Base-by-base conservation (phyloP, 2,329 filamentous ascomycete species). In the Byssochlamys sp. region DNA sequence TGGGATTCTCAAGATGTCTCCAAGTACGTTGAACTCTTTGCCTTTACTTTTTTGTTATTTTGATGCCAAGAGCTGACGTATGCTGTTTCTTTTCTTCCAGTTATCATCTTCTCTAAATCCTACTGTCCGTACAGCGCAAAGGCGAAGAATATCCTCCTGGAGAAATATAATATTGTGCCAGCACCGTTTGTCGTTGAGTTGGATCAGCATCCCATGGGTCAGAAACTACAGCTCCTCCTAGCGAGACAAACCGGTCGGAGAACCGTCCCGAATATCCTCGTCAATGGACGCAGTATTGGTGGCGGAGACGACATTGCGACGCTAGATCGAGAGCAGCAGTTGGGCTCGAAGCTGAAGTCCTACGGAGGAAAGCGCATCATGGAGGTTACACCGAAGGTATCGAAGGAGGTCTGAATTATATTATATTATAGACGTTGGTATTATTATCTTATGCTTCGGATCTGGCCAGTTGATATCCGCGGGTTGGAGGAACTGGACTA, bases 61-160 rank as follows among this genome's bases (percentile, higher is more conserved):
- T 53, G 2, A 19, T 24, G 14, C 60, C 11, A 57, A 31, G 50
- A 27, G 29, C 51, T 57, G 31, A 58, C 27, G 48, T 56, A 55
- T 64, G 55, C 19, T 52, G 52, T 24, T 19, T 48, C 27, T 57
- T 5, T 24, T 31, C 7, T 31, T 2, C 14, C 63, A 94, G 90
- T 97, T 59, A 89, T 96, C 71, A 90, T 99, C 66, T 97, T 97
- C 77, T 96, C 91, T 62, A 97, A 99, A 75, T 84, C 88, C 1
- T 96, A 92, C 76, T 99, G 94, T 73, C 90, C 88, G 0, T 87
- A 83, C 75, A 96, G 91, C 55, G 87, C 85, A 69, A 85, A 84
- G 65, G 94, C 94, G 52, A 99, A 99, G 75, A 79, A 80, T 50
- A 82, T 97, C 57, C 82, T 99, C 48, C 83, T 96, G 49, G 84